phyloP scores from a whole-genome alignment of 768 basidiomycete genomes.

The Agrocybe pediades region DNA sequence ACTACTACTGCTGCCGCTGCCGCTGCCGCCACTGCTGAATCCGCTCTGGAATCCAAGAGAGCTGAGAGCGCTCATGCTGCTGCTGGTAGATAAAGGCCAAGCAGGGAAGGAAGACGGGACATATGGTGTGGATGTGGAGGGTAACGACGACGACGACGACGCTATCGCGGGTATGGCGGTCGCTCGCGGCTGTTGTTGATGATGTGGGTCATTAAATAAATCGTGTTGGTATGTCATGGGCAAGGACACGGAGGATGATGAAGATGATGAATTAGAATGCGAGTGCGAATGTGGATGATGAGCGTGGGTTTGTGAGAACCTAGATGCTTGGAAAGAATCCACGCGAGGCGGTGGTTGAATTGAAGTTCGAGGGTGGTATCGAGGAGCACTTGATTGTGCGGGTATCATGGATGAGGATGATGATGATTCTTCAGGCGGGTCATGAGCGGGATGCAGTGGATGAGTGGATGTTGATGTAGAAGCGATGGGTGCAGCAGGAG shows the following conservation, averaged over 20 bases:
- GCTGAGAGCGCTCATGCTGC: not conserved
- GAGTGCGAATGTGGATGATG: not conserved
- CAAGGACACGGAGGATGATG: constrained; percentile 2
- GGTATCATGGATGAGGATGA: not conserved
- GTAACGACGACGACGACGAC: too few species aligned
- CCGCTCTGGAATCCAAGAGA: constrained; percentile 17
- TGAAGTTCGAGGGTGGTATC: constrained; percentile 1
- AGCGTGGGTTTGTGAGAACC: not conserved
- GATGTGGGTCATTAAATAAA: not conserved
- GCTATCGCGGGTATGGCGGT: not conserved
- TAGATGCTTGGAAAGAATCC: constrained; percentile 1
- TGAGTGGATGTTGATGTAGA: constrained; percentile 12
- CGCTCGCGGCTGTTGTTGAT: not conserved
- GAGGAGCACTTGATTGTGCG: not conserved
- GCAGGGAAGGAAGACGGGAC: not conserved
- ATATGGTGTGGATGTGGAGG: too few species aligned
- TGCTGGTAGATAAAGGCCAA: not conserved
- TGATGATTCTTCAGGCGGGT: not conserved
- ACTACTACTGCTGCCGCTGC: not conserved
- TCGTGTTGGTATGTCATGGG: constrained; percentile 4
- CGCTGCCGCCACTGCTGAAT: constrained; percentile 15
- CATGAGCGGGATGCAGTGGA: not conserved
- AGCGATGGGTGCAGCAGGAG: constrained; percentile 13
- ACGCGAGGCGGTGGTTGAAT: not conserved
- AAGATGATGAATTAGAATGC: not conserved